Conservation (phyloP, 371 early-diverging fungal species). For the Smittium culicis region DNA sequence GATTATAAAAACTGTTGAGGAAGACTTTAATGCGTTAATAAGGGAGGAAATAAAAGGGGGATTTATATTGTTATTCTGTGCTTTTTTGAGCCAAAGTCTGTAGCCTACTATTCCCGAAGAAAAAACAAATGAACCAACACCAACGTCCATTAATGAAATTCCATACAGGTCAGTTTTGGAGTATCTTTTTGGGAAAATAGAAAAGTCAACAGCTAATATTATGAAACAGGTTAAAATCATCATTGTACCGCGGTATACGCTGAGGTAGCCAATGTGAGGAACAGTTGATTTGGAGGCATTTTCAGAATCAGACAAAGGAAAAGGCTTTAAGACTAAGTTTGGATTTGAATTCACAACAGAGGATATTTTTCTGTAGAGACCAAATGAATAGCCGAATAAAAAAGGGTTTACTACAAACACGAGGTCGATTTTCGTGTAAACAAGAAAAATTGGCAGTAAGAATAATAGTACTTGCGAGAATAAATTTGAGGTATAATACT, state of each 20-base stretch:
- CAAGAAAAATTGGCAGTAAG: constrained; percentile 8
- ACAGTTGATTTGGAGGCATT: background rate
- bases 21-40: constrained; percentile 19
- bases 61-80: too few relatives aligned
- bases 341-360: background rate
- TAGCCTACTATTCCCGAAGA: constrained; percentile 30
- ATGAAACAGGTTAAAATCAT: constrained; percentile 60
- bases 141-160: constrained; percentile 52
- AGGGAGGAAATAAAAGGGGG: background rate
- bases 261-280: constrained; percentile 34
- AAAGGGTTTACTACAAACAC: constrained; percentile 7
- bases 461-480: background rate
- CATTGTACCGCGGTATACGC: constrained; percentile 58
- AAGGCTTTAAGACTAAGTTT: background rate
- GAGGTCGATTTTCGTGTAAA: constrained; percentile 1
- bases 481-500: background rate
- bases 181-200: constrained; percentile 77
- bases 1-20: constrained; percentile 52
- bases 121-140: constrained; percentile 36
- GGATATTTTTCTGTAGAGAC: too few relatives aligned
- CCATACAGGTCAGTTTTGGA: constrained; percentile 91
- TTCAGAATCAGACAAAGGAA: background rate
- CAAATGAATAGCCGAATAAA: constrained; percentile 2
- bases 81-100: constrained; percentile 17
- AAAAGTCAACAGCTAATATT: constrained; percentile 92